Percentiles rank a stretch among this genome's conserved stretches.
These are phyloP conservation scores for Eucalyptus curtisii DNA, from an alignment of 345 rosid species.

Conservation along the genomic window DNA sequence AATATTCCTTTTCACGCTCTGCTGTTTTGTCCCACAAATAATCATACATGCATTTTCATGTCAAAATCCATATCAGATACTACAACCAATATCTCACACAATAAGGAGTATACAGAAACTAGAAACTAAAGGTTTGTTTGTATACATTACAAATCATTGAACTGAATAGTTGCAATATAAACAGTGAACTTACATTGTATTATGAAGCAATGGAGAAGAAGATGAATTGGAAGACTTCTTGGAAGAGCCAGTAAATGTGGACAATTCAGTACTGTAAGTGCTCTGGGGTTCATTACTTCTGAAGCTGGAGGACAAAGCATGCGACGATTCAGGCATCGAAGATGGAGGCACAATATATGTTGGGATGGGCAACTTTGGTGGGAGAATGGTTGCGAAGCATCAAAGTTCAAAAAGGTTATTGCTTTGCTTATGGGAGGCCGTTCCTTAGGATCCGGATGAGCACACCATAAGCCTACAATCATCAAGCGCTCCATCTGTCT, in stretches of 20 bases:
- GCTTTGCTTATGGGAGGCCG: constrained; percentile 1
- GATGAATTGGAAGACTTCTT: neutral
- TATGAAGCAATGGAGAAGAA: neutral
- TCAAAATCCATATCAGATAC: no score
- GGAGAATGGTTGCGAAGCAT: neutral
- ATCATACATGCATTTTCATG: no score
- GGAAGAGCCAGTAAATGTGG: neutral
- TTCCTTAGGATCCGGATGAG: neutral
- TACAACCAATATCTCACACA: no score
- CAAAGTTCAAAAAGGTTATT: neutral
- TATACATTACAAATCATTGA: neutral
- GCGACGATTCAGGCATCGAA: neutral
- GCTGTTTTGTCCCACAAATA: no score
- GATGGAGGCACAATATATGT: neutral
- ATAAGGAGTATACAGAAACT: neutral
- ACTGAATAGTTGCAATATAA: no score
- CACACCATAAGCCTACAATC: neutral
- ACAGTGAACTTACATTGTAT: no score
- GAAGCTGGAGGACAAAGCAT: neutral
- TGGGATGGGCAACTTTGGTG: neutral
- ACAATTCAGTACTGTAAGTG: neutral
- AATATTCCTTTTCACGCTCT: no score
- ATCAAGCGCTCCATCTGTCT: neutral
- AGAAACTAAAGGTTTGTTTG: neutral
- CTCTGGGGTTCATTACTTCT: neutral